Evolutionary conservation across 306 rosid genomes (phyloP).

Genomic region (Lablab purpureus): DNA sequence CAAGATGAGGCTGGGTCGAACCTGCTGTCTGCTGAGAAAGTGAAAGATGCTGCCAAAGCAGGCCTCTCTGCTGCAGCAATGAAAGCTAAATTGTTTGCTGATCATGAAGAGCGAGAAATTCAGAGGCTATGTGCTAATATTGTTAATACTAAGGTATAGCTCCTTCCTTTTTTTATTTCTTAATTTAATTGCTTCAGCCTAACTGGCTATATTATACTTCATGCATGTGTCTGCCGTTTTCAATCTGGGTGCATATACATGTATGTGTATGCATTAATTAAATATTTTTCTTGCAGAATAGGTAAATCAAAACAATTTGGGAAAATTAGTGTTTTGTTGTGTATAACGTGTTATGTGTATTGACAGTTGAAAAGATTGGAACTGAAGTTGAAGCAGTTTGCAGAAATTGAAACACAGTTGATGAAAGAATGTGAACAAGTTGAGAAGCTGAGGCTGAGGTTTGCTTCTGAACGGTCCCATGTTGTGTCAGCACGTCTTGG

Average conservation of each 20-base stretch:
- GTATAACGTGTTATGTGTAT: neutral
- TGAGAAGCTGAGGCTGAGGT: slow-evolving; percentile 25
- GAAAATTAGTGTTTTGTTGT: neutral
- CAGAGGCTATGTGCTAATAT: slow-evolving; percentile 15
- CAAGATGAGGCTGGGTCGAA: neutral
- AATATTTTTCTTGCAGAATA: neutral
- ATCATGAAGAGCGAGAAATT: slow-evolving; percentile 26
- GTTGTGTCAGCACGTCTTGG: slow-evolving; percentile 7
- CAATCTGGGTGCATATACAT: neutral
- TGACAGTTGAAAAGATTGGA: slow-evolving; percentile 20
- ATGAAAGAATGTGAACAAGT: slow-evolving; percentile 22
- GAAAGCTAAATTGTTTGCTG: slow-evolving; percentile 25
- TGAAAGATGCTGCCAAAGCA: slow-evolving; percentile 11
- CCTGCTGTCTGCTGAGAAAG: slow-evolving; percentile 1
- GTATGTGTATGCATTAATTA: neutral
- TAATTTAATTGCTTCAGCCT: neutral
- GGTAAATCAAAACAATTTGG: neutral
- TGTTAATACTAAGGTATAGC: neutral
- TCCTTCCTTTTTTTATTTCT: neutral
- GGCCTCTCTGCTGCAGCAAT: slow-evolving; percentile 19
- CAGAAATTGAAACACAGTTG: slow-evolving; percentile 23
- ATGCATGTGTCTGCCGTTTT: neutral
- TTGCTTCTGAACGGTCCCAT: slow-evolving; percentile 11
- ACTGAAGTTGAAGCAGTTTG: slow-evolving; percentile 31
- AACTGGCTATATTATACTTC: neutral